These are phyloP conservation scores for Trichoderma endophyticum DNA, from an alignment of 2,329 filamentous ascomycete species.

Conservation along the genomic window DNA sequence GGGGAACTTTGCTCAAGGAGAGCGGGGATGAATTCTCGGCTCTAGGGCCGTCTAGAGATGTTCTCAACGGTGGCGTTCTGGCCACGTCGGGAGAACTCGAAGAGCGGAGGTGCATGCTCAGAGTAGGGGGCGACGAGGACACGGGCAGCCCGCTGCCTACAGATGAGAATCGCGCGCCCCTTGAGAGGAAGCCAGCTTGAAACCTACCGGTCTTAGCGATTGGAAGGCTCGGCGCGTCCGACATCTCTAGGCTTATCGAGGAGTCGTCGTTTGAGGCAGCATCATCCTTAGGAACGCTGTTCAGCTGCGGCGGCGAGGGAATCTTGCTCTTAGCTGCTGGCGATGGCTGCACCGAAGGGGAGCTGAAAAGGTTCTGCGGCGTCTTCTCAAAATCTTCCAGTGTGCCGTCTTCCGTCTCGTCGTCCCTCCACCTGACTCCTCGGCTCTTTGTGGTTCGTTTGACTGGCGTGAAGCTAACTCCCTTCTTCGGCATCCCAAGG, in stretches of 20 bases:
- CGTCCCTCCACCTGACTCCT: slow-evolving; percentile 88
- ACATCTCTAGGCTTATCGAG: slow-evolving; percentile 57
- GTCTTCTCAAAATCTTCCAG: slow-evolving; percentile 91
- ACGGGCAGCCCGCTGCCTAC: slow-evolving; percentile 59
- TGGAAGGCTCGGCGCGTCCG: slow-evolving; percentile 35
- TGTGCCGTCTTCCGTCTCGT: slow-evolving; percentile 75
- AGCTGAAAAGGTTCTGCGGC: slow-evolving; percentile 62
- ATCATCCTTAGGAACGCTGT: slow-evolving; percentile 17
- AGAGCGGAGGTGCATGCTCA: slow-evolving; percentile 55
- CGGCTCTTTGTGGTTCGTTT: slow-evolving; percentile 70
- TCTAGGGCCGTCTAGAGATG: slow-evolving; percentile 48
- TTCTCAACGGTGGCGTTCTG: slow-evolving; percentile 45
- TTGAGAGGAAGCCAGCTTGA: slow-evolving; percentile 81
- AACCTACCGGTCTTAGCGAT: slow-evolving; percentile 68
- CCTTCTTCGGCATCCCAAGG: slow-evolving; percentile 59
- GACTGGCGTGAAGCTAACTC: slow-evolving; percentile 75
- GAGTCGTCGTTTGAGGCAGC: slow-evolving; percentile 40
- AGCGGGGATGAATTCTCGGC: slow-evolving; percentile 47
- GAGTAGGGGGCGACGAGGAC: slow-evolving; percentile 49
- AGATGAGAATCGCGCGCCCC: slow-evolving; percentile 38
- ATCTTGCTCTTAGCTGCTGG: slow-evolving; percentile 31
- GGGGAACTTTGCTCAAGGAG: slow-evolving; percentile 23
- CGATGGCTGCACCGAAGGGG: slow-evolving; percentile 48
- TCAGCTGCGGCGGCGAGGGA: slow-evolving; percentile 26
- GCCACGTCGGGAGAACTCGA: slow-evolving; percentile 38